Conservation (phyloP, 164 flowering plant genomes). For the Cinnamomum micranthum region DNA sequence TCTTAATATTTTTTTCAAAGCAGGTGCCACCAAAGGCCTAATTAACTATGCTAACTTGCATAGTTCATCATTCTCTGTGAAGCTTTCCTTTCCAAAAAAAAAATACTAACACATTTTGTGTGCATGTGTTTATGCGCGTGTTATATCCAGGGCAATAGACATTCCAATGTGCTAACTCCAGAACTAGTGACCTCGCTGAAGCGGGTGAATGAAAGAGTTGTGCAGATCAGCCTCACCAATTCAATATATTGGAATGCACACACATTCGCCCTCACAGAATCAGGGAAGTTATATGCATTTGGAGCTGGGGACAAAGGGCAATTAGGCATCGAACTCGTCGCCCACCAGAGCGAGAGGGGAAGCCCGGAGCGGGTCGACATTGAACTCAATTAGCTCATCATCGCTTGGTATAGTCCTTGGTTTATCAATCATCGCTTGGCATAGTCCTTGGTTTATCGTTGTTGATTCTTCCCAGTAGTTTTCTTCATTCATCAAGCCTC, state of each 20-base stretch:
- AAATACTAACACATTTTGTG: not conserved
- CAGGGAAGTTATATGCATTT: slow-evolving; percentile 86
- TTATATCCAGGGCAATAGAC: slow-evolving; percentile 57
- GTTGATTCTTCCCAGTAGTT: slow-evolving; percentile 11
- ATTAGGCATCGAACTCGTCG: slow-evolving; percentile 67
- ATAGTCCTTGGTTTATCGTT: not conserved
- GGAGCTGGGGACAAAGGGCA: slow-evolving; percentile 96
- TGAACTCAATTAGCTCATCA: slow-evolving; percentile 48
- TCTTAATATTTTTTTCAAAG: no score
- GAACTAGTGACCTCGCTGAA: slow-evolving; percentile 80
- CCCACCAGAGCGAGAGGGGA: slow-evolving; percentile 62
- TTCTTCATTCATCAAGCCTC: not conserved
- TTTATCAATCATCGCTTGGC: not conserved
- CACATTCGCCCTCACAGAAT: slow-evolving; percentile 87
- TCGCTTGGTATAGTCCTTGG: not conserved
- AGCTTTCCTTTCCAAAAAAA: not conserved
- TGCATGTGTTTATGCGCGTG: not conserved
- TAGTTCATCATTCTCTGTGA: not conserved
- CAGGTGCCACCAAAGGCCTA: no score
- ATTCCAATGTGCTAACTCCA: slow-evolving; percentile 67
- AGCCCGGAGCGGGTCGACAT: slow-evolving; percentile 73
- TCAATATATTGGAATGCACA: slow-evolving; percentile 94
- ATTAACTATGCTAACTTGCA: not conserved
- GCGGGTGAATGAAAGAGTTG: slow-evolving; percentile 66
- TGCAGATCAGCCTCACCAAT: slow-evolving; percentile 91